Evolutionary conservation across 1,284 basidiomycete species (phyloP).

Genomic region (Sphaerobolus stellatus): DNA sequence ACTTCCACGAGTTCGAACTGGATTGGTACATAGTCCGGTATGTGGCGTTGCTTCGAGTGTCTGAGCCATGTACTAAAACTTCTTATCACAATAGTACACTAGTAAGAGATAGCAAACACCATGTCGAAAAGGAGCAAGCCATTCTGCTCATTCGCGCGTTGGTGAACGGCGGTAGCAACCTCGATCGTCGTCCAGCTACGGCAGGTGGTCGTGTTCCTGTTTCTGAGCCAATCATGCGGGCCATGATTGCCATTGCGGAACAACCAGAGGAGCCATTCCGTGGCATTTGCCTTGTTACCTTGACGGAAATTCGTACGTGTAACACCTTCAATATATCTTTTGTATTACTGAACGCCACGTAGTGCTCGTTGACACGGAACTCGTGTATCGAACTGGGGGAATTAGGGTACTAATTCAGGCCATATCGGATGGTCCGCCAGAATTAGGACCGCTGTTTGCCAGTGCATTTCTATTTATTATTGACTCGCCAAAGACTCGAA

Average conservation of each 20-base stretch:
- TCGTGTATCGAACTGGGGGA: slow-evolving; percentile 81
- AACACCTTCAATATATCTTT: not conserved
- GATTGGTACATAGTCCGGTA: slow-evolving; percentile 91
- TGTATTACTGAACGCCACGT: not conserved
- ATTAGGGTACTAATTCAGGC: slow-evolving; percentile 86
- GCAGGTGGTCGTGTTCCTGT: slow-evolving; percentile 54
- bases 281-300: slow-evolving; percentile 81
- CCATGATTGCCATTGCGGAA: slow-evolving; percentile 90
- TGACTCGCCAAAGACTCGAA: slow-evolving; percentile 83
- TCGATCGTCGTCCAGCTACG: slow-evolving; percentile 43
- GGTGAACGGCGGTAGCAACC: slow-evolving; percentile 63
- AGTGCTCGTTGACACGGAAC: slow-evolving; percentile 84
- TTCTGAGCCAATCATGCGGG: slow-evolving; percentile 80
- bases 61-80: not conserved
- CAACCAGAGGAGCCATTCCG: slow-evolving; percentile 89
- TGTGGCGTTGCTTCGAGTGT: slow-evolving; percentile 21
- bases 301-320: slow-evolving; percentile 83
- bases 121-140: slow-evolving; percentile 91
- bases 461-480: slow-evolving; percentile 82
- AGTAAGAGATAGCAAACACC: slow-evolving; percentile 79
- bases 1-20: slow-evolving; percentile 58
- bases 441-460: slow-evolving; percentile 83
- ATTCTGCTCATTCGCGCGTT: slow-evolving; percentile 88
- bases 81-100: slow-evolving; percentile 58
- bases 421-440: slow-evolving; percentile 84